phyloP scores from a whole-genome alignment of 371 early-diverging fungal species.

The Syncephalastrum monosporum region DNA sequence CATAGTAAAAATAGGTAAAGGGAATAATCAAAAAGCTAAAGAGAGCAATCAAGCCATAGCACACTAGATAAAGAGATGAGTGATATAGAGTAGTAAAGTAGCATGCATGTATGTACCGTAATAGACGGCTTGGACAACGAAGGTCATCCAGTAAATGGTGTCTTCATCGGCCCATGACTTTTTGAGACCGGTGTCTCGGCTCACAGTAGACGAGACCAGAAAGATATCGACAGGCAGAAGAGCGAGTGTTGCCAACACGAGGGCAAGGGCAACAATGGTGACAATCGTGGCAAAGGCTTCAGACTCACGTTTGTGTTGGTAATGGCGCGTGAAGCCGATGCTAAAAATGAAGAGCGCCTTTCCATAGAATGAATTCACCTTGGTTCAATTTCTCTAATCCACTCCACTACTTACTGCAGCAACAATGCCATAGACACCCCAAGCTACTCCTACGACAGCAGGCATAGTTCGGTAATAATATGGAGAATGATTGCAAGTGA shows the following conservation, averaged over 20 bases:
- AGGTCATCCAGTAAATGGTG: slow-evolving; percentile 43
- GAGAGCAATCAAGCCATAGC: slow-evolving; percentile 50
- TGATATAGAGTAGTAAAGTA: background rate
- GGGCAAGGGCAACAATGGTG: slow-evolving; percentile 50
- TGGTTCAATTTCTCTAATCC: background rate
- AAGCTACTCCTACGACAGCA: slow-evolving; percentile 18
- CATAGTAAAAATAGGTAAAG: slow-evolving; percentile 67
- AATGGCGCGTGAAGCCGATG: slow-evolving; percentile 53
- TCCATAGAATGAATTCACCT: too few relatives aligned
- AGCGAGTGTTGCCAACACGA: slow-evolving; percentile 55
- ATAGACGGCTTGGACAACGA: slow-evolving; percentile 47
- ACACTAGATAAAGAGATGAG: slow-evolving; percentile 27
- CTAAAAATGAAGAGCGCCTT: slow-evolving; percentile 53
- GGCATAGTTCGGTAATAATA: slow-evolving; percentile 4
- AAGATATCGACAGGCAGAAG: slow-evolving; percentile 70
- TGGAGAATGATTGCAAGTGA: too few relatives aligned
- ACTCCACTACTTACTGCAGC: slow-evolving; percentile 6
- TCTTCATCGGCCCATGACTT: slow-evolving; percentile 65
- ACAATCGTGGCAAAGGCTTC: slow-evolving; percentile 56
- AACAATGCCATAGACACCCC: slow-evolving; percentile 19
- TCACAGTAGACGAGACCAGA: slow-evolving; percentile 63
- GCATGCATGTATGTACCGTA: slow-evolving; percentile 39
- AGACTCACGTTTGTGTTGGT: slow-evolving; percentile 54
- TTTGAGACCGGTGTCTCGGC: slow-evolving; percentile 57
- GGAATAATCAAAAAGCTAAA: slow-evolving; percentile 60